Evolutionary conservation across 2,329 filamentous ascomycete species (phyloP), one percentile per base, ranked within the genome.

Genomic region (Calonectria montana): DNA sequence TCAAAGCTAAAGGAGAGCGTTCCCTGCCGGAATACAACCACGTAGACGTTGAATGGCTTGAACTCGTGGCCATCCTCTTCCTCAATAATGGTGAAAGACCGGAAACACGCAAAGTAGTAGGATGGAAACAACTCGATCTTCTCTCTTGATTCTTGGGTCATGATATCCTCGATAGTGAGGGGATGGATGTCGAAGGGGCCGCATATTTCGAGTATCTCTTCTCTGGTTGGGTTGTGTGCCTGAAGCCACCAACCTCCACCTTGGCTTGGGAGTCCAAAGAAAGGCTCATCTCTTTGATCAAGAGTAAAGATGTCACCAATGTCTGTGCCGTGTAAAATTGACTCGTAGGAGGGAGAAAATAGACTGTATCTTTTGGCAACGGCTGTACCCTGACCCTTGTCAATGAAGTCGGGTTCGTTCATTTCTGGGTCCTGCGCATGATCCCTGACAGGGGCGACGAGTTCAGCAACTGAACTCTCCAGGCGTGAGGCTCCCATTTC

Each of bases 101-200:
- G 92, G 89, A 98, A 99, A 83, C 94, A 97, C 62, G 98, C 94
- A 83, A 99, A 98, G 85, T 99, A 99, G 86, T 99, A 99, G 48
- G 95, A 95, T 25, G 94, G 94, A 85, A 99, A 99, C 29, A 99
- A 89, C 84, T 99, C 97, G 69, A 99, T 98, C 87, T 99, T 99
- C 86, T 99, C 97, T 50, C 97, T 95, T 13, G 96, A 94, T 84
- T 99, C 97, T 82, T 98, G 95, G 0, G 94, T 97, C 71, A 93
- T 93, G 77, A 99, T 98, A 86, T 99, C 97, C 84, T 99, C 97
- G 45, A 96, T 94, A 0, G 97, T 99, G 83, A 99, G 87, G 37
- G 96, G 96, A 84, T 99, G 97, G 67, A 99, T 94, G 13, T 94
- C 95, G 83, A 99, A 99, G 4, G 96, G 95, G 80, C 96, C 95